A percentile compares a stretch with the other conserved stretches of the same genome.
These are phyloP conservation scores for Paecilomyces sp. DNA, from an alignment of 2,329 filamentous ascomycete species.

Conservation along the genomic window DNA sequence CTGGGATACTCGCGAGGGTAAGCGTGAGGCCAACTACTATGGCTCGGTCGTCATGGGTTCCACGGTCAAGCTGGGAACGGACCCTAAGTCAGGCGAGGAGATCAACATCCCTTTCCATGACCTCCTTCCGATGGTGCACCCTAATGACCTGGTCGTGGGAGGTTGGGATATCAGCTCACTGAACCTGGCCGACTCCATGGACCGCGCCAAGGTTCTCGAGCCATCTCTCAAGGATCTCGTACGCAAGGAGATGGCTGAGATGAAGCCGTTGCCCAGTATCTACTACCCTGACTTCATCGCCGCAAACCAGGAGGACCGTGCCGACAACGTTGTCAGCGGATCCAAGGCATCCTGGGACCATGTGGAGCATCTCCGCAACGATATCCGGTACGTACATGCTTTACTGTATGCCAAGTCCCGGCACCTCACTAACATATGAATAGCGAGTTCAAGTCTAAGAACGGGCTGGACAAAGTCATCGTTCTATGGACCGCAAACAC, in stretches of 20 bases:
- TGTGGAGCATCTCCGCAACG: constrained; percentile 84
- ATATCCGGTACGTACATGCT: constrained; percentile 62
- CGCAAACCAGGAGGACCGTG: constrained; percentile 93
- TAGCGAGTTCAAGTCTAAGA: constrained; percentile 79
- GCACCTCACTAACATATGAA: background rate
- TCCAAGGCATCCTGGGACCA: constrained; percentile 79
- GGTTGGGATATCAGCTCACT: constrained; percentile 96
- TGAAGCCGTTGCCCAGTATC: constrained; percentile 86
- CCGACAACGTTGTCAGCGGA: constrained; percentile 81
- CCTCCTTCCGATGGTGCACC: constrained; percentile 92
- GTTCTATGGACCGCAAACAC: constrained; percentile 99
- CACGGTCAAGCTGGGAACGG: constrained; percentile 90
- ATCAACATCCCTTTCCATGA: constrained; percentile 95
- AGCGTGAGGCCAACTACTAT: constrained; percentile 88
- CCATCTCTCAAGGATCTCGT: constrained; percentile 86
- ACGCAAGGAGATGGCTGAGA: constrained; percentile 82
- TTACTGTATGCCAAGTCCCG: background rate
- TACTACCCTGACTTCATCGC: constrained; percentile 99
- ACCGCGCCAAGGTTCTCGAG: constrained; percentile 89
- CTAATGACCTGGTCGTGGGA: constrained; percentile 88
- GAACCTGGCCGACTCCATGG: constrained; percentile 88
- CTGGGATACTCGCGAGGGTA: constrained; percentile 92
- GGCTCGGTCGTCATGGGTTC: constrained; percentile 96
- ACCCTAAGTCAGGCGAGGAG: constrained; percentile 75
- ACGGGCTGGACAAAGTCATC: constrained; percentile 88